Evolutionary conservation across 129 eudicot genomes (phyloP).

Genomic region (Flaveria brownii): DNA sequence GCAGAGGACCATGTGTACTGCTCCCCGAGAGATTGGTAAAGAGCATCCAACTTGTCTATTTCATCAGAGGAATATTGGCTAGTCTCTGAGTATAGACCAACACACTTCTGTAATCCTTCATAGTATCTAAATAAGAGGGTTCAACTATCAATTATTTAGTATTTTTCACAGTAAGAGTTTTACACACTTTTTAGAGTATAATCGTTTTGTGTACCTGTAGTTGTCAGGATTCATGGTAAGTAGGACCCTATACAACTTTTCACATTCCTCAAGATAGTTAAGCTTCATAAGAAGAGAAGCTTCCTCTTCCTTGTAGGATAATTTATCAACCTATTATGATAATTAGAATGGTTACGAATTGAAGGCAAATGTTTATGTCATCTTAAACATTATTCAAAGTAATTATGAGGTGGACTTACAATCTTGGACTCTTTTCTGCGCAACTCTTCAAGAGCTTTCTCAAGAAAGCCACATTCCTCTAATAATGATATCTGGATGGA

Average conservation of each 20-base stretch:
- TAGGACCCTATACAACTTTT: conserved; percentile 58
- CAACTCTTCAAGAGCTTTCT: conserved; percentile 85
- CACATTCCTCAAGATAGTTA: conserved; percentile 56
- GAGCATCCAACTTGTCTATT: conserved; percentile 64
- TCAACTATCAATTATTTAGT: not conserved
- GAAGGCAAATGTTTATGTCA: conserved; percentile 9
- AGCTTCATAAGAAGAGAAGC: conserved; percentile 79
- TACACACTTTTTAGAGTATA: not conserved
- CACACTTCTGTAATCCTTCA: conserved; percentile 88
- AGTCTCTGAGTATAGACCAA: conserved; percentile 62
- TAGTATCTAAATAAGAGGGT: conserved; percentile 58
- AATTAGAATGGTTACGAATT: conserved; percentile 3
- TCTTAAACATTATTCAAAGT: conserved; percentile 15
- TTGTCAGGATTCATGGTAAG: conserved; percentile 89
- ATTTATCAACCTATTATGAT: conserved; percentile 59
- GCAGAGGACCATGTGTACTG: conserved; percentile 94
- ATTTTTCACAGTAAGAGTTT: conserved; percentile 11
- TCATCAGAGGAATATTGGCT: conserved; percentile 71
- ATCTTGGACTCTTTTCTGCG: conserved; percentile 71
- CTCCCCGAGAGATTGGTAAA: conserved; percentile 77
- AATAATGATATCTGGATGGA: conserved; percentile 67
- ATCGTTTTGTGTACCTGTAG: conserved; percentile 51
- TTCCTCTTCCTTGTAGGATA: conserved; percentile 73
- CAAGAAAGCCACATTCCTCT: conserved; percentile 76
- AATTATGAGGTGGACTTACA: conserved; percentile 49